These are phyloP conservation scores for Hura crepitans DNA, from an alignment of 441 rosid genomes.

Conservation along the genomic window DNA sequence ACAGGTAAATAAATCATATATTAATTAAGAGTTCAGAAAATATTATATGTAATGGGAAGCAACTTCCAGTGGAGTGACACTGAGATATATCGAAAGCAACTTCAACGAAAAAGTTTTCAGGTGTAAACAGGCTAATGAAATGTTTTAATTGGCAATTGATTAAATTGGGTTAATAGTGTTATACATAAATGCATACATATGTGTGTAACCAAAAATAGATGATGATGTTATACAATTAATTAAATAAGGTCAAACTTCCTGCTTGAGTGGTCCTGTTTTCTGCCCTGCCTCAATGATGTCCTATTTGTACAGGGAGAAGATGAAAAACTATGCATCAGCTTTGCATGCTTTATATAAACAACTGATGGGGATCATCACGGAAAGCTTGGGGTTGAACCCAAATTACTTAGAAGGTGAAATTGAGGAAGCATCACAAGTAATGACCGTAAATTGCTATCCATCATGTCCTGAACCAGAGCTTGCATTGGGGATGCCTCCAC, in stretches of 20 bases:
- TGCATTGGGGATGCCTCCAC: slow-evolving; percentile 64
- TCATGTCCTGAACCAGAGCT: slow-evolving; percentile 69
- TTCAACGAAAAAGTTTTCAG: background rate
- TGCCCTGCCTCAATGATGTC: background rate
- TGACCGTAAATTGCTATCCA: slow-evolving; percentile 64
- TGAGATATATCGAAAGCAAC: background rate
- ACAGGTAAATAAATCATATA: slow-evolving; percentile 34
- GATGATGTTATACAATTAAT: background rate
- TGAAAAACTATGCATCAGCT: slow-evolving; percentile 51
- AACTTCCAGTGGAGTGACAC: background rate
- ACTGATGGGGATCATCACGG: slow-evolving; percentile 42
- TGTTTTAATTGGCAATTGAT: background rate
- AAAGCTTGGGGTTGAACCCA: slow-evolving; percentile 53
- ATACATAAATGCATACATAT: too few species aligned
- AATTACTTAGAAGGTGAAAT: slow-evolving; percentile 35
- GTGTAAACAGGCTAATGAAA: background rate
- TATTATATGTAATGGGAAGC: background rate
- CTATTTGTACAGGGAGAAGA: slow-evolving; percentile 42
- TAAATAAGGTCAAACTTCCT: background rate
- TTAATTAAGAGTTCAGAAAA: slow-evolving; percentile 7
- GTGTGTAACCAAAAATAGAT: too few species aligned
- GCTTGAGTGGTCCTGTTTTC: background rate
- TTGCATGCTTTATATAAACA: slow-evolving; percentile 41
- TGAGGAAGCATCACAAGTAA: slow-evolving; percentile 49
- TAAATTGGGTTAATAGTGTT: background rate